Base-by-base conservation (phyloP, 106 monocot species). In the Amphibolis antarctica region DNA sequence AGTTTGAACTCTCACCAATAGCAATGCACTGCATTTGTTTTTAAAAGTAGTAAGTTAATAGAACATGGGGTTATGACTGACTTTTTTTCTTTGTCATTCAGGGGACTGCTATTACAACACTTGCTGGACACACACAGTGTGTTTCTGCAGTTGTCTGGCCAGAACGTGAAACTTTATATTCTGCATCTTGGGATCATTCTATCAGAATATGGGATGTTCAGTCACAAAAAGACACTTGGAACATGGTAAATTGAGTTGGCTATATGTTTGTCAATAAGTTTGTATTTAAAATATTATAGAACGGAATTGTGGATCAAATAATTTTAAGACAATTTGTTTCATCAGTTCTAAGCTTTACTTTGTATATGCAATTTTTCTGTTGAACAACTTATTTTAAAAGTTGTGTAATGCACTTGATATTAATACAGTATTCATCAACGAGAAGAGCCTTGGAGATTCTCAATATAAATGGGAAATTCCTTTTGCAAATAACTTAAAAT, bases 151-250 rank as follows among this genome's bases (percentile, higher is more conserved):
- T 88, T 62, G 66, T 84, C 46, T 88, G 84, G 84, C 70, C 78
- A n/a, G 81, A 84, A 42, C 29, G 7, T 58, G 19, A 81, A 56
- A 73, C 62, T 44, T 57, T 88, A 49, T 88, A 76, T 74, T 88
- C 88, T 58, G 83, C 78, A 43, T 88, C 88, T 24, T 88, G 88
- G 88, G 88, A 88, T 64, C 88, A 88, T 71, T 84, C 84, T 48
- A 25, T 88, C 27, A 71, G 84, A 69, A 78, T 63, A 65, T 84
- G 88, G 88, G 84, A 88, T 79, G 76, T 77, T 68, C 64, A 76
- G 70, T 76, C 81, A 56, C 76, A 78, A 28, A 67, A 69, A 62
- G 69, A 81, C 48, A 53, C 77, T 1, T 84, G 84, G 84, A 79
- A 81, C 68, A 71, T 79, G 84, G 88, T 88, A 79, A 28, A 31